phyloP scores from a whole-genome alignment of 805 yeast genomes.

The Pachysolen tannophilus region DNA sequence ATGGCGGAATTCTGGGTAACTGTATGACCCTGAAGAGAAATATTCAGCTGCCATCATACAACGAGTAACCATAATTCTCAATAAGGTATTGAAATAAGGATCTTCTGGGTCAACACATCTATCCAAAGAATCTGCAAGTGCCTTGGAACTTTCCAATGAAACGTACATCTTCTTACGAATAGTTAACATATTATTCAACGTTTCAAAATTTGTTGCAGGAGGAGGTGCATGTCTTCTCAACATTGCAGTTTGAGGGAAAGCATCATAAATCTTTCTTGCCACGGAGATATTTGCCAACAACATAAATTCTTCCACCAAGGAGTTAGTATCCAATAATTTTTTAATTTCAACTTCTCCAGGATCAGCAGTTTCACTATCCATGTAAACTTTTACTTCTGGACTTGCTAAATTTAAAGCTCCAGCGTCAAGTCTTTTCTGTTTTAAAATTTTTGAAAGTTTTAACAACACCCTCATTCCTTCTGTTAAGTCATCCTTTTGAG shows the following conservation, averaged over 20 bases:
- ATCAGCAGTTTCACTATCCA: conserved; percentile 96
- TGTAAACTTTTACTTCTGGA: conserved; percentile 95
- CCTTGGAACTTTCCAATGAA: conserved; percentile 77
- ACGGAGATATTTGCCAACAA: conserved; percentile 94
- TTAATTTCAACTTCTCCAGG: conserved; percentile 94
- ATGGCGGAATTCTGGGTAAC: conserved; percentile 89
- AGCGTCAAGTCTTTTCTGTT: conserved; percentile 79
- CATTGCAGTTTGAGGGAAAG: conserved; percentile 98
- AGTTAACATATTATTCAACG: conserved; percentile 79
- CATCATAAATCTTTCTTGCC: conserved; percentile 84
- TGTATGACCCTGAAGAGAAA: conserved; percentile 83
- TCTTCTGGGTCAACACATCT: conserved; percentile 77
- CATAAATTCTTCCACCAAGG: conserved; percentile 98
- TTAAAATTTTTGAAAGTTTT: conserved; percentile 72
- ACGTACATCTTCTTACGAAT: conserved; percentile 70
- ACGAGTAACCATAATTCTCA: conserved; percentile 95
- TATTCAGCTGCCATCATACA: conserved; percentile 99
- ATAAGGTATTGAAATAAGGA: conserved; percentile 84
- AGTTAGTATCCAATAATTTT: conserved; percentile 80
- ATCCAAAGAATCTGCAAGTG: conserved; percentile 90
- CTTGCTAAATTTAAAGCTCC: conserved; percentile 97
- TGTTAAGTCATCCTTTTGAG: conserved; percentile 77
- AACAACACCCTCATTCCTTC: conserved; percentile 81
- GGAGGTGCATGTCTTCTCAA: conserved; percentile 97
- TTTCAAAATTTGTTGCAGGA: conserved; percentile 87